Percentiles rank a stretch among this genome's conserved stretches.
Evolutionary conservation across 140 eudicot species (phyloP).

Genomic region (Stevia rebaudiana): DNA sequence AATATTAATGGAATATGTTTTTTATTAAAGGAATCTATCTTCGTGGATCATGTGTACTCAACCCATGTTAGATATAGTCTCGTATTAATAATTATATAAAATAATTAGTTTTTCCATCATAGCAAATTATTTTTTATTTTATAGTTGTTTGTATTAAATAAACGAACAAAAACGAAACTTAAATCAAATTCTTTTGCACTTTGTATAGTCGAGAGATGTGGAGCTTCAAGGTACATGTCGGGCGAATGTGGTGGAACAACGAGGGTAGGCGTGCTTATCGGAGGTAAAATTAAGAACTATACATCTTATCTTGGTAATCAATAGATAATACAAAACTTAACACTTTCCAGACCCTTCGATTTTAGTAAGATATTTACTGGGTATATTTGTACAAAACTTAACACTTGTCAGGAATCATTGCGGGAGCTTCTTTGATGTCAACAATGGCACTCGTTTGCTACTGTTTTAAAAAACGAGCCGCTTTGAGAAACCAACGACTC

Average conservation of each 20-base stretch:
- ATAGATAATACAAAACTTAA: too few species aligned
- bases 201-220: constrained; percentile 31
- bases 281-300: constrained; percentile 26
- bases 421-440: constrained; percentile 53
- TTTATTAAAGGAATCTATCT: constrained; percentile 16
- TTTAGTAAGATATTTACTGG: too few species aligned
- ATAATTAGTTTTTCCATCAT: too few species aligned
- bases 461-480: constrained; percentile 43
- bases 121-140: too few species aligned
- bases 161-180: background rate
- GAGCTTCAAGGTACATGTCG: constrained; percentile 38
- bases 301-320: too few species aligned
- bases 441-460: constrained; percentile 40
- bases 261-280: constrained; percentile 49
- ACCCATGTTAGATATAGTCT: constrained; percentile 28
- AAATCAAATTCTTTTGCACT: background rate
- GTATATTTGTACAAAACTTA: too few species aligned
- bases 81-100: constrained; percentile 1
- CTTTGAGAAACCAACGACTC: constrained; percentile 34
- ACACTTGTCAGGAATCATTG: constrained; percentile 47
- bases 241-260: constrained; percentile 51
- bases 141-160: too few species aligned
- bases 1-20: constrained; percentile 7
- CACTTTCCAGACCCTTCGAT: too few species aligned
- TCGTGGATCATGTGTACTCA: constrained; percentile 19